A percentile compares a stretch with the other conserved stretches of the same genome.
These are phyloP conservation scores for Protomyces inouyei DNA, from an alignment of 1,139 yeast genomes.

Conservation along the genomic window DNA sequence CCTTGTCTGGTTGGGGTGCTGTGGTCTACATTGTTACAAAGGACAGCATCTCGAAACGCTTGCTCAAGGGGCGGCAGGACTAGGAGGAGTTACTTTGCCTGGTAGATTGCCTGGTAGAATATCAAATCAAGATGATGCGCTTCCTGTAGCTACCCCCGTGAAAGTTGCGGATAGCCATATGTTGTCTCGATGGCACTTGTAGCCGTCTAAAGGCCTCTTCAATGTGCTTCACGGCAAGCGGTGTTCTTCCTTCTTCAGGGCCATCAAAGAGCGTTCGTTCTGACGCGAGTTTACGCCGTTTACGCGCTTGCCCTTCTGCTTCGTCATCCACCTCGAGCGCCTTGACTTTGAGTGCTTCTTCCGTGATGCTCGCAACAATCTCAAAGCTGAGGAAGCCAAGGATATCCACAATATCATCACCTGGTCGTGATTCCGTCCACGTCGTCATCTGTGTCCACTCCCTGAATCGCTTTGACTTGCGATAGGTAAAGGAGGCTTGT, in stretches of 20 bases:
- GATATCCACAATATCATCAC: slow-evolving; percentile 94
- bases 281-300: slow-evolving; percentile 37
- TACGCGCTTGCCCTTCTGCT: slow-evolving; percentile 53
- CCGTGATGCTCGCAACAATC: slow-evolving; percentile 90
- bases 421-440: slow-evolving; percentile 83
- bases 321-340: slow-evolving; percentile 14
- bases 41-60: slow-evolving; percentile 82
- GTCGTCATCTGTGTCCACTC: slow-evolving; percentile 93
- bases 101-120: background rate
- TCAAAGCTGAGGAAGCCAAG: slow-evolving; percentile 93
- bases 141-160: slow-evolving; percentile 19
- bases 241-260: slow-evolving; percentile 82
- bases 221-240: slow-evolving; percentile 75
- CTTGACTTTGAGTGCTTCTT: slow-evolving; percentile 79
- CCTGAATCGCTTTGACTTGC: slow-evolving; percentile 85
- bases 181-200: slow-evolving; percentile 43
- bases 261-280: slow-evolving; percentile 76
- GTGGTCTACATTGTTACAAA: slow-evolving; percentile 88
- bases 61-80: slow-evolving; percentile 92
- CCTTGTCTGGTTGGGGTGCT: slow-evolving; percentile 98
- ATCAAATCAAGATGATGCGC: slow-evolving; percentile 7
- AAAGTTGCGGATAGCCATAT: slow-evolving; percentile 6
- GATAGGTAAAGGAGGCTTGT: slow-evolving; percentile 91
- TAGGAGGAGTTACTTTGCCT: slow-evolving; percentile 33
- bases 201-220: slow-evolving; percentile 87